Conservation (phyloP, 257 asterid species). For the Solanum piurae region DNA sequence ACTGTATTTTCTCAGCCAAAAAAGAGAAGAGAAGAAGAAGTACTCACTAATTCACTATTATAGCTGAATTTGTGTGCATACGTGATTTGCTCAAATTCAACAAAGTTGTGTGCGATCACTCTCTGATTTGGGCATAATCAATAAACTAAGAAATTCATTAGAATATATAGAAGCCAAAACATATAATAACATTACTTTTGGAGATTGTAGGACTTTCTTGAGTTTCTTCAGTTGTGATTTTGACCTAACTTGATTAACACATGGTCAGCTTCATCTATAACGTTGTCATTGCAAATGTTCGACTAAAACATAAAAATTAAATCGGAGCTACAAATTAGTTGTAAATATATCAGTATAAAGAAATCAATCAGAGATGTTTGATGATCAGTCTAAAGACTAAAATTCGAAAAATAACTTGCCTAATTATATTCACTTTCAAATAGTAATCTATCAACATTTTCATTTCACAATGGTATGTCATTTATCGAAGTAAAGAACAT, state of each 20-base stretch:
- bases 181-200: too few relatives aligned
- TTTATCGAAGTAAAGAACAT: not conserved
- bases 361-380: not conserved
- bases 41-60: too few relatives aligned
- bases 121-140: too few relatives aligned
- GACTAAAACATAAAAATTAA: not conserved
- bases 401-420: not conserved
- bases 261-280: not conserved
- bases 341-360: not conserved
- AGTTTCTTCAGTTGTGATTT: not conserved
- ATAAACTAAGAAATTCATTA: not conserved
- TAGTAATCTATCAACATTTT: not conserved
- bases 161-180: not conserved
- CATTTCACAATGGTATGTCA: not conserved
- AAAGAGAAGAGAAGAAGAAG: too few relatives aligned
- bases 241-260: not conserved
- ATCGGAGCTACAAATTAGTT: not conserved
- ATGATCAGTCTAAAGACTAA: not conserved
- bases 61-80: too few relatives aligned
- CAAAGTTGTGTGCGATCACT: too few relatives aligned
- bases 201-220: not conserved
- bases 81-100: too few relatives aligned
- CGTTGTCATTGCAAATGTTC: not conserved
- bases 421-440: not conserved
- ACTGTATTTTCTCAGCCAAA: too few relatives aligned